Conservation (phyloP, 2,329 filamentous ascomycete species). For the Hyphodiscus sp. region DNA sequence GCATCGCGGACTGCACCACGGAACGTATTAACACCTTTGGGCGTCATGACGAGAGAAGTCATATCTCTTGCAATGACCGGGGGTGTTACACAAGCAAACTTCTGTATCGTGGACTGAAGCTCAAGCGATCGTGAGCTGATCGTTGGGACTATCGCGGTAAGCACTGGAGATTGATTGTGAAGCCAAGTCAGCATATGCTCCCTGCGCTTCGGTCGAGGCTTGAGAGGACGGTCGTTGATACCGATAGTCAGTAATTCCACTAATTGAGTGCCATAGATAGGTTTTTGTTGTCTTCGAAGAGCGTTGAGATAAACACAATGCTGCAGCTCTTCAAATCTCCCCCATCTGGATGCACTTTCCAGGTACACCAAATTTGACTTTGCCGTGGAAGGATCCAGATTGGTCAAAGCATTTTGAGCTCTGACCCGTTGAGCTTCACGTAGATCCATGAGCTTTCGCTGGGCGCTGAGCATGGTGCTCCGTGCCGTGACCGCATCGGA, state of each 20-base stretch:
- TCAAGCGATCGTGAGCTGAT: slow-evolving; percentile 65
- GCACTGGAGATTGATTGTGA: slow-evolving; percentile 57
- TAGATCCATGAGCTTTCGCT: slow-evolving; percentile 61
- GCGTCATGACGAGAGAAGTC: slow-evolving; percentile 59
- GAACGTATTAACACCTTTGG: slow-evolving; percentile 50
- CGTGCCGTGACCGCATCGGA: slow-evolving; percentile 48
- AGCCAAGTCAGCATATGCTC: slow-evolving; percentile 67
- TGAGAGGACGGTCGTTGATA: slow-evolving; percentile 50
- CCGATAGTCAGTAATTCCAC: slow-evolving; percentile 67
- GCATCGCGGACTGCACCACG: slow-evolving; percentile 51
- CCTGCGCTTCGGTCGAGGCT: slow-evolving; percentile 54
- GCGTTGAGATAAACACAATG: slow-evolving; percentile 76
- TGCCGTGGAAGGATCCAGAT: slow-evolving; percentile 59
- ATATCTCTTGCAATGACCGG: slow-evolving; percentile 78
- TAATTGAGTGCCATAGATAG: slow-evolving; percentile 75
- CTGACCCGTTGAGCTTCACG: slow-evolving; percentile 62
- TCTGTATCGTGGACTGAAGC: slow-evolving; percentile 70
- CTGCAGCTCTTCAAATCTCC: slow-evolving; percentile 70
- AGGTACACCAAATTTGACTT: slow-evolving; percentile 65
- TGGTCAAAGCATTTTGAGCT: slow-evolving; percentile 47
- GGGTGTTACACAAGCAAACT: slow-evolving; percentile 90
- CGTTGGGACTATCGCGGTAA: slow-evolving; percentile 65
- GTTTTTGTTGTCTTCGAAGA: slow-evolving; percentile 70
- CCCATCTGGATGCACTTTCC: slow-evolving; percentile 63
- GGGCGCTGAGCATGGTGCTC: slow-evolving; percentile 62